Base-by-base conservation (phyloP, 805 yeast species). In the Maudiozyma serrabonitensis region DNA sequence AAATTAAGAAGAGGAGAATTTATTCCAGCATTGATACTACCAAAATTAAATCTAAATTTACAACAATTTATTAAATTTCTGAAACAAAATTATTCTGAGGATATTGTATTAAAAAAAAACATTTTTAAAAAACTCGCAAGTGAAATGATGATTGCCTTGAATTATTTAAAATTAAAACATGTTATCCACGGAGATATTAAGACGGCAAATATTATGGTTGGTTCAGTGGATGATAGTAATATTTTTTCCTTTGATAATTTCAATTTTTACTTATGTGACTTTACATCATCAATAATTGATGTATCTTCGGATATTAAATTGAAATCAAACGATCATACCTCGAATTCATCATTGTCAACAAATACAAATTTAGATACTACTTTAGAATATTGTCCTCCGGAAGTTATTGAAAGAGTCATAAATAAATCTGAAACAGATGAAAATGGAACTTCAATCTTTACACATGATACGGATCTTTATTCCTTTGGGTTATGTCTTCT, bases 121-220 rank as follows among this genome's bases (percentile, higher is more conserved):
- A 37, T 46, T 15, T 57, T 60, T 60, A 49, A 52, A 54, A 46
- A 42, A 38, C 38, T 52, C 15, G 42, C 47, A 6, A 35, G 18
- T 13, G 53, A 54, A 34, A 40, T 54, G 41, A 19, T 50, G 16
- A 41, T 38, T 3, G 52, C 55, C 7, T 41, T 57, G 35, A 18
- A 42, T 9, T 46, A 43, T 46, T 47, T 58, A 38, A 49, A 52
- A 35, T 2, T 11, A 4, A 43, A 47, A 18, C 41, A 46, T 11
- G 52, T 56, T 18, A 48, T 56, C 13, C 61, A 58, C 43, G 54
- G 56, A 16, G 61, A 58, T 44, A 56, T 58, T 4, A 58, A 58
- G 41, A 55, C 60, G 2, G 56, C 57, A 15, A 58, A 58, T 41
- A 52, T 58, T 28, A 35, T 58, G 15, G 37, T 56, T 3, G 28